Percentiles rank a stretch among this genome's conserved stretches.
phyloP scores from a whole-genome alignment of 2,329 filamentous ascomycete genomes.

The Ophiocordyceps camponoti-leonardi region DNA sequence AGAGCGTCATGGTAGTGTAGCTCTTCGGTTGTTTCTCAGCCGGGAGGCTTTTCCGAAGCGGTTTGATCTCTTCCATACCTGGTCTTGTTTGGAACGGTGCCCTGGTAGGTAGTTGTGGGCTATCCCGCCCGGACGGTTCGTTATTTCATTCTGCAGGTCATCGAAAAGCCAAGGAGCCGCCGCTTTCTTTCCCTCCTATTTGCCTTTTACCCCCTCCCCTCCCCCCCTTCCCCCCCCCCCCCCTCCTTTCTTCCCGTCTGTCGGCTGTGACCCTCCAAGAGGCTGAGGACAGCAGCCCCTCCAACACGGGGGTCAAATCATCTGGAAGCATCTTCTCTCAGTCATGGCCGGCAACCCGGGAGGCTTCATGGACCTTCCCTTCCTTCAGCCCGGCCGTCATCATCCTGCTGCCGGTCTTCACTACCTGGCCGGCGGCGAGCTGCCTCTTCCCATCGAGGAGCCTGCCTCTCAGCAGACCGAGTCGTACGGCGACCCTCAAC shows the following conservation, averaged over 20 bases:
- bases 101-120: background rate
- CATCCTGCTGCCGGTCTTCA: conserved; percentile 2
- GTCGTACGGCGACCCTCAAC: conserved; percentile 6
- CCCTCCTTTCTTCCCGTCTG: background rate
- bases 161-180: background rate
- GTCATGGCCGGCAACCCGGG: conserved; percentile 2
- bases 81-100: background rate
- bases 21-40: conserved; percentile 1
- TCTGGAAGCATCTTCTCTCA: background rate
- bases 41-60: background rate
- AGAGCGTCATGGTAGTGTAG: conserved; percentile 3
- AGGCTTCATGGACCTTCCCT: conserved; percentile 4
- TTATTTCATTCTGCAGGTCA: background rate
- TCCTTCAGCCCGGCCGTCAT: conserved; percentile 2
- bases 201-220: background rate
- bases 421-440: conserved; percentile 4
- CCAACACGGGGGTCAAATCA: too few relatives aligned
- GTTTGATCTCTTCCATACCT: conserved; percentile 2
- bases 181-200: background rate
- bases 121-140: background rate
- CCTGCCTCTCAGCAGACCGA: conserved; percentile 3
- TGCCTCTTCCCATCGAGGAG: conserved; percentile 4
- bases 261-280: background rate
- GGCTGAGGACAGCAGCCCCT: background rate
- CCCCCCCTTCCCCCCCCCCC: background rate